Percentiles rank a stretch among this genome's conserved stretches.
phyloP scores from a whole-genome alignment of 1,139 yeast genomes.

The Geotrichum cucujoidarum region DNA sequence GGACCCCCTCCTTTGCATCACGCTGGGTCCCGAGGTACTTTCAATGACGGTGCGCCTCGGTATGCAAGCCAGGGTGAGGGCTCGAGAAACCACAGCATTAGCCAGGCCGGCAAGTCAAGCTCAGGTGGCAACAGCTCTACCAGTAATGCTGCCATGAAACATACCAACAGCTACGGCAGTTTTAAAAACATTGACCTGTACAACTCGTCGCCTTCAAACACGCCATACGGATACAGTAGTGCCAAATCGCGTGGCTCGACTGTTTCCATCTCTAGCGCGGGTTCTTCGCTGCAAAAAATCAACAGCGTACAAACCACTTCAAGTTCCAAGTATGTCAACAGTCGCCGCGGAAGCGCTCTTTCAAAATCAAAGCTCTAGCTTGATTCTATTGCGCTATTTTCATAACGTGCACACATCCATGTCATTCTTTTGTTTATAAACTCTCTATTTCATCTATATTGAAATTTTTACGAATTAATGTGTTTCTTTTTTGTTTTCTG shows the following conservation, averaged over 20 bases:
- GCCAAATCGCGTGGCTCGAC: not conserved
- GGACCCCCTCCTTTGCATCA: no score
- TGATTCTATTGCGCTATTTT: no score
- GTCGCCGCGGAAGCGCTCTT: not conserved
- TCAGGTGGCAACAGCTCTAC: not conserved
- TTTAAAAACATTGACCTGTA: no score
- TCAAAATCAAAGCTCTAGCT: no score
- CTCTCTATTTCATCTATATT: no score
- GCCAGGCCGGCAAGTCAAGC: not conserved
- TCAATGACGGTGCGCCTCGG: not conserved
- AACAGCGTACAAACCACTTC: not conserved
- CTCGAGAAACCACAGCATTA: not conserved
- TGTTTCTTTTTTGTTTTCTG: no score
- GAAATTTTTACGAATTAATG: no score
- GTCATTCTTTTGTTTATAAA: no score
- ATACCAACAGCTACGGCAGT: not conserved
- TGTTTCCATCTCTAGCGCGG: not conserved
- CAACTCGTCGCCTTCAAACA: not conserved
- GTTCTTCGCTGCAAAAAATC: not conserved
- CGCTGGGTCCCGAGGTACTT: no score
- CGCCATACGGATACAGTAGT: not conserved
- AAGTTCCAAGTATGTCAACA: not conserved
- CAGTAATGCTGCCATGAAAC: not conserved
- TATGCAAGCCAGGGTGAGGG: not conserved
- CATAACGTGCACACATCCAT: no score